These are phyloP conservation scores for Sechiopsis laciniata DNA, from an alignment of 306 rosid genomes.

Conservation along the genomic window DNA sequence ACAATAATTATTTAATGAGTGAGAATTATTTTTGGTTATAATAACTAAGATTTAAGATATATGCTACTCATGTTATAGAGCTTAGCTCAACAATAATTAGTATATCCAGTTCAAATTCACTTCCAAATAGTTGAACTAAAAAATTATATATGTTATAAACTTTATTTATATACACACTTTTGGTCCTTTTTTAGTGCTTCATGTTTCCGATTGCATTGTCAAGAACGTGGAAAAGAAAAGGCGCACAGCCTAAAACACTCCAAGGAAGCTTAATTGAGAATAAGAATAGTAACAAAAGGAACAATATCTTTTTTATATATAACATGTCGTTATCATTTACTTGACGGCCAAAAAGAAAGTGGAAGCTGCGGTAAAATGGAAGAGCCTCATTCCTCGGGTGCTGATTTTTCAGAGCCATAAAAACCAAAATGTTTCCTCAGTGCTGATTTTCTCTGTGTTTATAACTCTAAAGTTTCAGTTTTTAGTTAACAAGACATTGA, in stretches of 20 bases:
- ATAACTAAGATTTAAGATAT: background rate
- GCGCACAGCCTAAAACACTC: too few relatives aligned
- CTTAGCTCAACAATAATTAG: too few relatives aligned
- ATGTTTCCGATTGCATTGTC: too few relatives aligned
- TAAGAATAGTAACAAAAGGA: too few relatives aligned
- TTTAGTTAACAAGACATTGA: background rate
- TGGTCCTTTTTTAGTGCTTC: too few relatives aligned
- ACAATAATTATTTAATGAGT: too few relatives aligned
- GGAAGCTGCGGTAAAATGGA: background rate
- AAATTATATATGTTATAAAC: too few relatives aligned
- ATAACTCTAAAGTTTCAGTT: background rate
- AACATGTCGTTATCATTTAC: slow-evolving; percentile 20
- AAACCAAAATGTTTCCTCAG: slow-evolving; percentile 44
- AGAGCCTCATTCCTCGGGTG: slow-evolving; percentile 48
- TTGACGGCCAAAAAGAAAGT: slow-evolving; percentile 14
- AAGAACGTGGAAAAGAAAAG: too few relatives aligned
- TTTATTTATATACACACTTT: too few relatives aligned
- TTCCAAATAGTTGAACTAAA: too few relatives aligned
- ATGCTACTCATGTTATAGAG: background rate
- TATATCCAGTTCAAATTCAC: too few relatives aligned
- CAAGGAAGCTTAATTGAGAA: too few relatives aligned
- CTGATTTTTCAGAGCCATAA: slow-evolving; percentile 42
- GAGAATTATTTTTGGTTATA: background rate
- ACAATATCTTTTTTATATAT: background rate
- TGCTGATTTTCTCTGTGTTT: slow-evolving; percentile 46